Conservation (phyloP, 2,329 filamentous ascomycete genomes). For the Celoporthe dispersa region DNA sequence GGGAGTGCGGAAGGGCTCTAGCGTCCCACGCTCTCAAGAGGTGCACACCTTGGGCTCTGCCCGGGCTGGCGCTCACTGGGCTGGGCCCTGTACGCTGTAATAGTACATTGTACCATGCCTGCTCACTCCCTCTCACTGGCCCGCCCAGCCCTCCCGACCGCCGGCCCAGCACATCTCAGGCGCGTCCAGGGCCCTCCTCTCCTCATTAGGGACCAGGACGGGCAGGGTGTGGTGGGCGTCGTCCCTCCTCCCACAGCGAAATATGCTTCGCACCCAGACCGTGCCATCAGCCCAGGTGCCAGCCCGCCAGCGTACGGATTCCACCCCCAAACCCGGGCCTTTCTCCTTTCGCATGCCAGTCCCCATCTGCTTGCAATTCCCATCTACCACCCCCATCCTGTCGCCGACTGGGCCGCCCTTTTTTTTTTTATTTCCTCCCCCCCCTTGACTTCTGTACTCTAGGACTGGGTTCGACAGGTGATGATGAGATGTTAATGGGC, state of each 20-base stretch:
- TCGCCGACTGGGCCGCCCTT: conserved; percentile 1
- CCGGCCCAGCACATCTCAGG: background rate
- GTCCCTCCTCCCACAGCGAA: background rate
- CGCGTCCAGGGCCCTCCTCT: background rate
- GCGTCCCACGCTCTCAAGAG: background rate
- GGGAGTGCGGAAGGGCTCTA: conserved; percentile 7
- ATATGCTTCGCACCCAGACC: conserved; percentile 2
- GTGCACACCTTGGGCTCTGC: background rate
- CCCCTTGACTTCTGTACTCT: background rate
- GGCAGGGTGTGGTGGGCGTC: background rate
- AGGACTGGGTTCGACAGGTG: conserved; percentile 8
- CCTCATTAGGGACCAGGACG: background rate
- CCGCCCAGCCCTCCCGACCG: background rate
- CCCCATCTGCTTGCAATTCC: conserved; percentile 3
- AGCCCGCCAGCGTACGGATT: background rate
- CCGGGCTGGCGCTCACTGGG: background rate
- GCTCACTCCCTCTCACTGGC: background rate
- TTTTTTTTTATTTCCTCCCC: background rate
- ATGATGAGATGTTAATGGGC: conserved; percentile 27
- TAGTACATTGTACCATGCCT: background rate
- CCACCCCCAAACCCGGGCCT: background rate
- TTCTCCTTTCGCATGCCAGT: conserved; percentile 8
- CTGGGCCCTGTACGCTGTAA: background rate
- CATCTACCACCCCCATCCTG: conserved; percentile 4
- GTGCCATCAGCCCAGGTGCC: background rate